Evolutionary conservation across 768 basidiomycete species (phyloP), one percentile per base, ranked within the genome.

Genomic region (Suillus spraguei): DNA sequence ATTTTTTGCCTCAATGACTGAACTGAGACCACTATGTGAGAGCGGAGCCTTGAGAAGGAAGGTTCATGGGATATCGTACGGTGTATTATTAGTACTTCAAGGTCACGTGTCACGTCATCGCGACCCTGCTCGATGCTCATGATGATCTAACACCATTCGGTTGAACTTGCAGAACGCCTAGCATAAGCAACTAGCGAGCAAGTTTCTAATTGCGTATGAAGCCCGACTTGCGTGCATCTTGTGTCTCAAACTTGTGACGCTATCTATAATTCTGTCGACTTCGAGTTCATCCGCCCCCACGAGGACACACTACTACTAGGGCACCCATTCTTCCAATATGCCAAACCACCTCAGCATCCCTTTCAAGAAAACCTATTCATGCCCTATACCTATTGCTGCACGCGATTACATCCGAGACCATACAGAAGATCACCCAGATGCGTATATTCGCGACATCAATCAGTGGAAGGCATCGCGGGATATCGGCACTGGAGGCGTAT

Each of bases 361-460:
- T 0, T 86, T 87, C 82, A 95, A 95, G 78, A 86, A 79, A 72
- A 85, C 91, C 0, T 85, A 84, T 62, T 71, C 79, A 1, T 70
- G 87, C 49, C 79, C 84, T 42, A 78, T 94, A 66, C 82, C 81
- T 33, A 76, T 80, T 24, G 74, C 85, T 2, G 80, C 88, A 1
- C 83, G 87, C 42, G 80, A 80, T 47, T 94, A 94, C 74, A 88
- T 97, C 36, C 79, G 80, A n/a, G 68, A 83, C 44, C 84, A 90
- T 72, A 80, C 82, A 2, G 87, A 89, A 33, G 85, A 87, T 39
- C 92, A 95, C 69, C 94, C 95, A 2, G 94, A 96, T 68, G 87
- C 89, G 32, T 95, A 94, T 79, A 87, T 81, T 71, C 81, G 81
- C 70, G 96, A 97, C 73, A 86, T 96, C 56, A 82, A 81, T 5